A percentile compares a stretch with the other conserved stretches of the same genome.
Evolutionary conservation across 108 stramenopile species (phyloP).

Genomic region (Fistulifera solaris): DNA sequence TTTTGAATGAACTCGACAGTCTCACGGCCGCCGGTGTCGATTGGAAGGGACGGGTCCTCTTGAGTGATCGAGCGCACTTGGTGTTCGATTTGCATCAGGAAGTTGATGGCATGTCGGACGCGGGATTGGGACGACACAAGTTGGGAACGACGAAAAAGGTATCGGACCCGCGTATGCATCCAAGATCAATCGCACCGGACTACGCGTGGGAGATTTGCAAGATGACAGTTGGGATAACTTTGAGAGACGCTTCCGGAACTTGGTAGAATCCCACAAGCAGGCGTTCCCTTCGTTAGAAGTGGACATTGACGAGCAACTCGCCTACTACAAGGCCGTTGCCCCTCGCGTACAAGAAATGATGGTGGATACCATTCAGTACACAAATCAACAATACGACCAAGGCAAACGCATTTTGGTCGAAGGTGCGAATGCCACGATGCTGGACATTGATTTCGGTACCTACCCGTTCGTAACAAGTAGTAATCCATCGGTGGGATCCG

Average conservation of each 20-base stretch:
- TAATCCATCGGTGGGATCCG: constrained; percentile 90
- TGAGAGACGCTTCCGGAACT: constrained; percentile 76
- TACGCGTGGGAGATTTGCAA: constrained; percentile 90
- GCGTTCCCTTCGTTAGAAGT: constrained; percentile 77
- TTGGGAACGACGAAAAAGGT: constrained; percentile 96
- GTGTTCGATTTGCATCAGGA: constrained; percentile 98
- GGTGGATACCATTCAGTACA: constrained; percentile 86
- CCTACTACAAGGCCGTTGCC: constrained; percentile 75
- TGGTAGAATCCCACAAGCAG: constrained; percentile 66
- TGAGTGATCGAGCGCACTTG: constrained; percentile 95
- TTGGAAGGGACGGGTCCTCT: constrained; percentile 77
- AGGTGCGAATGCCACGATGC: constrained; percentile 99
- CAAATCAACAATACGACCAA: constrained; percentile 67
- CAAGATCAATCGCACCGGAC: constrained; percentile 95
- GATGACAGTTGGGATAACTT: constrained; percentile 64
- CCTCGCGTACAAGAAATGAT: constrained; percentile 66
- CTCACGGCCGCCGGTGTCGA: constrained; percentile 67
- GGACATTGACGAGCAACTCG: constrained; percentile 85
- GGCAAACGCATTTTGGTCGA: constrained; percentile 95
- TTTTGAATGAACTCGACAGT: constrained; percentile 84
- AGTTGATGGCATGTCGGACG: constrained; percentile 85
- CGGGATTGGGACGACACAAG: constrained; percentile 77
- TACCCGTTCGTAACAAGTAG: constrained; percentile 98
- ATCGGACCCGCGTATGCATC: constrained; percentile 98
- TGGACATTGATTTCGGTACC: constrained; percentile 99